Conservation (phyloP, 129 eudicot species). For the Tanacetum coccineum region DNA sequence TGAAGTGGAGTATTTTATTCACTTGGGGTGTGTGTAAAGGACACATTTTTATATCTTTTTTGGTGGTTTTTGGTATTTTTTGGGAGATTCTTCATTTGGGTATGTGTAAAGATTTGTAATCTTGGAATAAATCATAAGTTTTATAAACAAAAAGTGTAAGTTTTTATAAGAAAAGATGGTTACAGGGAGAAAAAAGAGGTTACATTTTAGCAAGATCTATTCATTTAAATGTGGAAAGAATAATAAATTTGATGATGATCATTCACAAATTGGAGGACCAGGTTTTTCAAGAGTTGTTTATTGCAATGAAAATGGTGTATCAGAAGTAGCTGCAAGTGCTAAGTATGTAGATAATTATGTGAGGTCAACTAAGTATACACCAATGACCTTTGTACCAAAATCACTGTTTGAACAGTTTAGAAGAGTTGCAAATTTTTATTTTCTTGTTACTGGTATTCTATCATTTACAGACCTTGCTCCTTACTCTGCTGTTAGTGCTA, state of each 20-base stretch:
- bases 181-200: conserved; percentile 42
- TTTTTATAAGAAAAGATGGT: conserved; percentile 29
- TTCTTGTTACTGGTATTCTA: conserved; percentile 74
- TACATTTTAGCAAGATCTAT: conserved; percentile 78
- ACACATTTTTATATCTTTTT: conserved; percentile 1
- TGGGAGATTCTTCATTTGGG: conserved; percentile 32
- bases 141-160: conserved; percentile 1
- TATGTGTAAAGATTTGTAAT: conserved; percentile 22
- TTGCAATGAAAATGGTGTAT: conserved; percentile 58
- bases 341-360: conserved; percentile 72
- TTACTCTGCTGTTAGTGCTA: conserved; percentile 71
- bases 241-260: conserved; percentile 47
- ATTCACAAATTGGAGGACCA: conserved; percentile 82
- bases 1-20: conserved; percentile 19
- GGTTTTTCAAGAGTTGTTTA: conserved; percentile 83
- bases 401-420: conserved; percentile 95
- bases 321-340: conserved; percentile 35
- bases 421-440: conserved; percentile 92
- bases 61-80: conserved; percentile 13
- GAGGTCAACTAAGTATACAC: conserved; percentile 74
- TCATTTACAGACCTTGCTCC: conserved; percentile 81
- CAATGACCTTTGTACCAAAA: conserved; percentile 73
- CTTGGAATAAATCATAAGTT: conserved; percentile 13
- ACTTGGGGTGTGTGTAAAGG: conserved; percentile 31
- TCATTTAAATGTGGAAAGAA: conserved; percentile 66